phyloP scores from a whole-genome alignment of 768 basidiomycete genomes.

The Leucocoprinus sp. region DNA sequence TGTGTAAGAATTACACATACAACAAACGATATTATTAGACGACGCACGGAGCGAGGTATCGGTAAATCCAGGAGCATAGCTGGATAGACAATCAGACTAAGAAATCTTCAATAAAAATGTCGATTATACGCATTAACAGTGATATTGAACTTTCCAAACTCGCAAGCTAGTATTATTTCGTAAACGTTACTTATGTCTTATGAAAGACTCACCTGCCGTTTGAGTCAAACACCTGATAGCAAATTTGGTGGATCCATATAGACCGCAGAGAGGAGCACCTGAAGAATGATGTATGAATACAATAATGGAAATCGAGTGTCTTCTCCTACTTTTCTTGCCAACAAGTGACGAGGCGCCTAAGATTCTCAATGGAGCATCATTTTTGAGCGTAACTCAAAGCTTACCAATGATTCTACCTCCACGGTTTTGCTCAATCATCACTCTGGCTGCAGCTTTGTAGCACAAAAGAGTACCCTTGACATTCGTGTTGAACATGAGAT shows the following conservation, averaged over 20 bases:
- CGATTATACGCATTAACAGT: constrained; percentile 25
- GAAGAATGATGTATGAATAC: background rate
- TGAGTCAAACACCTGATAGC: constrained; percentile 34
- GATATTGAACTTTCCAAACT: constrained; percentile 21
- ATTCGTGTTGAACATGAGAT: constrained; percentile 26
- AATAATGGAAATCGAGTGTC: constrained; percentile 2
- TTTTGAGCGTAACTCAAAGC: too few species aligned
- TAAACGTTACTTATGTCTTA: background rate
- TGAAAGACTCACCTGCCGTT: constrained; percentile 18
- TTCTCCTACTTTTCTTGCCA: constrained; percentile 26
- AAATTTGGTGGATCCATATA: constrained; percentile 27
- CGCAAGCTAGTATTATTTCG: constrained; percentile 7
- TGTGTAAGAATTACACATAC: too few species aligned
- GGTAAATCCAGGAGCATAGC: background rate
- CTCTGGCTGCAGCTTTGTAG: constrained; percentile 31
- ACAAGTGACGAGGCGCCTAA: constrained; percentile 39
- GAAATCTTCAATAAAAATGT: background rate
- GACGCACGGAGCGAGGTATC: too few species aligned
- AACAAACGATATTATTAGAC: too few species aligned
- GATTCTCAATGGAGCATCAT: too few species aligned
- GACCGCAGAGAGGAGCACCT: constrained; percentile 18
- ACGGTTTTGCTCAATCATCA: constrained; percentile 35
- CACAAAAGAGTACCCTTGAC: constrained; percentile 29
- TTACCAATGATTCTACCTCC: constrained; percentile 38
- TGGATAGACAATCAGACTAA: background rate